Evolutionary conservation across 345 rosid genomes (phyloP), one percentile per base, ranked within the genome.

Genomic region (Heritiera littoralis): DNA sequence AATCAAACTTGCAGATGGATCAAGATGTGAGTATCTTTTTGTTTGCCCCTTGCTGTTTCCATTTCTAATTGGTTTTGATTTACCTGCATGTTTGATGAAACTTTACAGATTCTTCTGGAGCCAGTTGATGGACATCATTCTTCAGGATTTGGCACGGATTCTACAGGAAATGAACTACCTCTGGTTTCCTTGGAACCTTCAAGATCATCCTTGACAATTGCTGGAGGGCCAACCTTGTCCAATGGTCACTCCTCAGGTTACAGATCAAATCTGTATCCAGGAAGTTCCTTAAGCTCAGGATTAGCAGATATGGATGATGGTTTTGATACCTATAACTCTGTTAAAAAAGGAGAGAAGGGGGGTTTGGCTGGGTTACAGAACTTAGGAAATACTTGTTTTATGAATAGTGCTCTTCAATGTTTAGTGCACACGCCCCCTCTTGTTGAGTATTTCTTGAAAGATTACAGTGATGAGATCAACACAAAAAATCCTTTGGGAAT

Each of bases 361-460:
- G 99, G 99, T 83, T 84, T 93, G 82, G 92, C 92, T 77, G 99
- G 99, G 77, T 84, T 95, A 83, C 98, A 93, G 79, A 95, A 95
- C 82, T 85, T 95, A 84, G 99, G 99, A 74, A 95, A 95, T 77
- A 95, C 98, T 76, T 95, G 99, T 83, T 95, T 95, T 83, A 93
- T 95, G 99, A 93, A 93, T 80, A 92, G 98, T 83, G 88, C 97
- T 81, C 81, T 95, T 77, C 98, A 95, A 73, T 95, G 99, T 90
- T 86, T 95, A 77, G 95, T 89, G 64, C 99, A 93, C 86, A 95
- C 97, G 1, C 92, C 95, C 1, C 90, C 87, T 23, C 86, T 95
- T 83, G 96, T 87, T 78, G 91, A 93, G 69, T 95, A 95, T 80
- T 95, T 95, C 83, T 84, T 93, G 84, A 81, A 89, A 85, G 96